Evolutionary conservation across 345 rosid genomes (phyloP).

Genomic region (Pelargonium nanum): DNA sequence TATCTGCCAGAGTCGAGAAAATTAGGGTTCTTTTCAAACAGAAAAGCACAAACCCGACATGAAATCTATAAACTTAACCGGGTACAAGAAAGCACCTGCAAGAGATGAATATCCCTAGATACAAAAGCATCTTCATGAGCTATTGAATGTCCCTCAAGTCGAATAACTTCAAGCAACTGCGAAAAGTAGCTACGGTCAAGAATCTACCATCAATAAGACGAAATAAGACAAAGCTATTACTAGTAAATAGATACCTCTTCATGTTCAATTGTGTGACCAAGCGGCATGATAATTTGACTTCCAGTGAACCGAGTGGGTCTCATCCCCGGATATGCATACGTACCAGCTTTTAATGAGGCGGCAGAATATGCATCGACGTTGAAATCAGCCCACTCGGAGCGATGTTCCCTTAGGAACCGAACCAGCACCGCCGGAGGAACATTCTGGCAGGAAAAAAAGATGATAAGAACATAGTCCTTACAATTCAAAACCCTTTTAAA

Average conservation of each 20-base stretch:
- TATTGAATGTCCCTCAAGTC: constrained; percentile 90
- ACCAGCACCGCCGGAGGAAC: constrained; percentile 93
- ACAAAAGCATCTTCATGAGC: constrained; percentile 86
- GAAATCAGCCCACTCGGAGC: constrained; percentile 98
- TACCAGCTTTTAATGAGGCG: constrained; percentile 66
- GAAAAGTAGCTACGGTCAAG: not conserved
- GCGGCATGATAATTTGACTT: constrained; percentile 92
- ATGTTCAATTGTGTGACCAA: constrained; percentile 92
- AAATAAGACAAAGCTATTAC: not conserved
- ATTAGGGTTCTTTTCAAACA: not conserved
- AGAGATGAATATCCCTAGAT: constrained; percentile 85
- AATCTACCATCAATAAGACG: not conserved
- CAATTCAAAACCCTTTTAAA: too few species aligned
- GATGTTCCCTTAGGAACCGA: constrained; percentile 93
- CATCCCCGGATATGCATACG: constrained; percentile 80
- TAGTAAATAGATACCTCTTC: constrained; percentile 52
- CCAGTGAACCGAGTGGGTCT: constrained; percentile 93
- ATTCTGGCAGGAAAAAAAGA: constrained; percentile 38
- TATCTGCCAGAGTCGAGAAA: constrained; percentile 33
- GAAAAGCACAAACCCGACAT: not conserved
- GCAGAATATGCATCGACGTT: constrained; percentile 96
- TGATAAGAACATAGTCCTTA: not conserved
- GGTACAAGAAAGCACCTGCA: constrained; percentile 76
- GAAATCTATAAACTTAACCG: too few species aligned
- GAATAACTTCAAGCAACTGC: constrained; percentile 90